Conservation (phyloP, 352 stramenopile genomes). For the Thalassiosira livingstoniorum region DNA sequence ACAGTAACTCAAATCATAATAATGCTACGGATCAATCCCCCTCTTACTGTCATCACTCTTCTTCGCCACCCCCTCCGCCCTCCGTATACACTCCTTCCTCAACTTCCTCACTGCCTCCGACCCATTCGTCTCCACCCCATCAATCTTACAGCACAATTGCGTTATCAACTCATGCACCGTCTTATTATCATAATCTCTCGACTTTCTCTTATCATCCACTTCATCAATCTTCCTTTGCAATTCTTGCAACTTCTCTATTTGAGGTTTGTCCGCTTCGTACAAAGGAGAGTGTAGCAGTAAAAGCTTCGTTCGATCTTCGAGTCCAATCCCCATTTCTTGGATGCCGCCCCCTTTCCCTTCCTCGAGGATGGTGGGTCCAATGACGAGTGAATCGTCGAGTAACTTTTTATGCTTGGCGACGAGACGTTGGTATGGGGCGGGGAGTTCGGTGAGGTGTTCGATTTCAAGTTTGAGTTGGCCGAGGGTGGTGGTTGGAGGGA, state of each 20-base stretch:
- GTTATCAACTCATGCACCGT: conserved; percentile 69
- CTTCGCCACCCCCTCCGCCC: conserved; percentile 63
- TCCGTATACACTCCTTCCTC: conserved; percentile 64
- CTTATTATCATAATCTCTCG: conserved; percentile 46
- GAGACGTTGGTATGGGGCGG: conserved; percentile 61
- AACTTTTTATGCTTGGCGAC: conserved; percentile 64
- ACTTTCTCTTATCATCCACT: conserved; percentile 39
- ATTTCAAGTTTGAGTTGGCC: conserved; percentile 61
- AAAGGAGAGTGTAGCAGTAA: conserved; percentile 64
- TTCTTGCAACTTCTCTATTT: conserved; percentile 49
- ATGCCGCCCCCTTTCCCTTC: conserved; percentile 6
- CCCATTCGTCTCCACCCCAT: conserved; percentile 70
- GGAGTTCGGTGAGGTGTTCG: conserved; percentile 42
- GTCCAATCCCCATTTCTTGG: conserved; percentile 44
- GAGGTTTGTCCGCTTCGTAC: conserved; percentile 62
- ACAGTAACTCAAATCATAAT: too few relatives aligned
- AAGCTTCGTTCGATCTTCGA: conserved; percentile 66
- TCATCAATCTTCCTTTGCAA: conserved; percentile 65
- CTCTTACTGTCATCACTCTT: conserved; percentile 55
- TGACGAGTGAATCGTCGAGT: conserved; percentile 50
- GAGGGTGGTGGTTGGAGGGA: conserved; percentile 52
- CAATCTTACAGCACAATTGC: conserved; percentile 73
- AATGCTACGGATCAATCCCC: conserved; percentile 44
- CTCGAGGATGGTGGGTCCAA: conserved; percentile 45
- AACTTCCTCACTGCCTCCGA: conserved; percentile 65